These are phyloP conservation scores for Hypoxylon sp. DNA, from an alignment of 2,329 filamentous ascomycete species.

Conservation along the genomic window DNA sequence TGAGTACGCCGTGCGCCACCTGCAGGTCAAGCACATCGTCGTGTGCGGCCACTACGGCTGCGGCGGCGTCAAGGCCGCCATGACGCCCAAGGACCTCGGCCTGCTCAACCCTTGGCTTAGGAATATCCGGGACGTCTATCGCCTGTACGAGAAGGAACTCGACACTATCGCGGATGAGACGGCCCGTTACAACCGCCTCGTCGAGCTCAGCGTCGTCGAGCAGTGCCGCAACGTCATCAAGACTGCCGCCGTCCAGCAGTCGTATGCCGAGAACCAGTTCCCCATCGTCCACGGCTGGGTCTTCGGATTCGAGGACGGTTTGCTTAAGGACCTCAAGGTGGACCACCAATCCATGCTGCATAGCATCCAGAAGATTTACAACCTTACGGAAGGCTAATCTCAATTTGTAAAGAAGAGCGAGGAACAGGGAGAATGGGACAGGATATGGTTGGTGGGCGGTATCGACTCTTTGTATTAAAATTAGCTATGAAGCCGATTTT, in stretches of 20 bases:
- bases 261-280: conserved; percentile 70
- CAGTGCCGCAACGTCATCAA: conserved; percentile 83
- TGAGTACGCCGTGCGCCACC: conserved; percentile 84
- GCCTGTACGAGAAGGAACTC: conserved; percentile 76
- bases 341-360: conserved; percentile 68
- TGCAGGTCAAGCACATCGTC: conserved; percentile 84
- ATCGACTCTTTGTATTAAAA: neutral
- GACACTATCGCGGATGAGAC: conserved; percentile 70
- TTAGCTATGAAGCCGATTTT: conserved; percentile 6
- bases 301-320: conserved; percentile 75
- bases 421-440: neutral
- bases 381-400: conserved; percentile 54
- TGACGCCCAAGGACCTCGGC: conserved; percentile 76
- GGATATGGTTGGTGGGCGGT: neutral
- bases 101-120: conserved; percentile 79
- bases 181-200: conserved; percentile 75
- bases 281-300: conserved; percentile 81
- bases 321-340: conserved; percentile 73
- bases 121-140: conserved; percentile 80
- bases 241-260: conserved; percentile 82
- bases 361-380: conserved; percentile 74
- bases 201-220: conserved; percentile 85
- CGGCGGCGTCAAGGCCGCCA: conserved; percentile 80
- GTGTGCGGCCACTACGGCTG: conserved; percentile 85
- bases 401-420: neutral